phyloP scores from a whole-genome alignment of 129 eudicot genomes.

The Centrapalus pauciflorus region DNA sequence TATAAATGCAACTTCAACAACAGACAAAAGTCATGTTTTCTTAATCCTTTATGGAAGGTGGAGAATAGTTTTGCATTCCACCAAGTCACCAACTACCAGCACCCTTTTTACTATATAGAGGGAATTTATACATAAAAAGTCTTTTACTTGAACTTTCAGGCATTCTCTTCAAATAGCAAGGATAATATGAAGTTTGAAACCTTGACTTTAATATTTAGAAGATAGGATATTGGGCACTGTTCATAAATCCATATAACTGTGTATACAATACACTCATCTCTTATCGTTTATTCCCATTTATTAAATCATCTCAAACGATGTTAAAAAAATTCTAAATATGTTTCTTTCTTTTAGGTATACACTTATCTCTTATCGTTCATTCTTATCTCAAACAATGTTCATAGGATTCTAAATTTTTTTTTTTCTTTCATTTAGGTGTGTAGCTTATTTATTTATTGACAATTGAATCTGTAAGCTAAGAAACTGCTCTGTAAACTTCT shows the following conservation, averaged over 20 bases:
- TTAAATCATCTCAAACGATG: no score
- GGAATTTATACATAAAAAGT: not conserved
- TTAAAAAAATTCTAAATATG: no score
- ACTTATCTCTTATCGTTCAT: not conserved
- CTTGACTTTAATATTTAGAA: not conserved
- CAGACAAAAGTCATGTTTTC: not conserved
- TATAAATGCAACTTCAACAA: no score
- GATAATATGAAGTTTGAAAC: not conserved
- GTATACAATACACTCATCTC: not conserved
- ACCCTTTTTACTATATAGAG: not conserved
- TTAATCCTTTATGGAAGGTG: not conserved
- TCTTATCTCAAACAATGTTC: no score
- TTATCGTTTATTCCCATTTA: not conserved
- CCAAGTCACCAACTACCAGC: slow-evolving; percentile 7
- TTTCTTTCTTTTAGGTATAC: no score
- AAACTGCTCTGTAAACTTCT: no score
- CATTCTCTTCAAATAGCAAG: slow-evolving; percentile 1
- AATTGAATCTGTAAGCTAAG: no score
- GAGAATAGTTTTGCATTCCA: not conserved
- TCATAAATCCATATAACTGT: no score
- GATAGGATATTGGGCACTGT: not conserved
- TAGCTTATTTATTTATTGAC: no score
- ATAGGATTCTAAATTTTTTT: no score
- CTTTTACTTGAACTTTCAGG: not conserved
- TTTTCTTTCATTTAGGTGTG: no score